Conservation (phyloP, 129 eudicot species). For the Flaveria sonorensis region DNA sequence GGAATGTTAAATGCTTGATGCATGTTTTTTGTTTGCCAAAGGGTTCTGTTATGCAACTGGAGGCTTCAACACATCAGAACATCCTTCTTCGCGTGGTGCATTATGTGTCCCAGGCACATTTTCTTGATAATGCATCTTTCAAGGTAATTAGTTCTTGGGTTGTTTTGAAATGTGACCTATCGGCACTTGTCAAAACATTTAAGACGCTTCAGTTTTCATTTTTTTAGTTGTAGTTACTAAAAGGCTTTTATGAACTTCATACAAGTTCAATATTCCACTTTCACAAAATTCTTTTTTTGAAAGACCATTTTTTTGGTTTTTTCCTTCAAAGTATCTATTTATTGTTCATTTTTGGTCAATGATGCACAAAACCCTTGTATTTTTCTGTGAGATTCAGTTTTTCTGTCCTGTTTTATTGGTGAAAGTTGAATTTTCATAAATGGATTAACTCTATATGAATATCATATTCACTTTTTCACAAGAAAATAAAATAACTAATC, state of each 20-base stretch:
- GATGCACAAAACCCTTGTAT: no score
- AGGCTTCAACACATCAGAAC: constrained; percentile 52
- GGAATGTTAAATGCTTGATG: constrained; percentile 6
- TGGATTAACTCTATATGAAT: no score
- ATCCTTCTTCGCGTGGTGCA: constrained; percentile 57
- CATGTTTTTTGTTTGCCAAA: constrained; percentile 33
- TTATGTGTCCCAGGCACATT: constrained; percentile 52
- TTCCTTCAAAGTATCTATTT: no score
- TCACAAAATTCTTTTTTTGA: no score
- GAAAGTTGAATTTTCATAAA: not conserved
- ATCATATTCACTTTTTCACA: not conserved
- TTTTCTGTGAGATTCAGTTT: not conserved
- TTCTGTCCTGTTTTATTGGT: not conserved
- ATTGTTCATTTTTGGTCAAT: no score
- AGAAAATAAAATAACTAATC: not conserved
- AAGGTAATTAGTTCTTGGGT: constrained; percentile 37
- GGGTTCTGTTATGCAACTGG: constrained; percentile 55
- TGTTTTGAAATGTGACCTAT: not conserved
- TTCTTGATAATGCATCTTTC: constrained; percentile 61
- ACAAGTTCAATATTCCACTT: no score
- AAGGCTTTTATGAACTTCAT: no score
- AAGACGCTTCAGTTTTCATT: not conserved
- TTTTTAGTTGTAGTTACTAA: not conserved
- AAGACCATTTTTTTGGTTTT: no score
- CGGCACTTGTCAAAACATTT: not conserved